A percentile compares a stretch with the other conserved stretches of the same genome.
Conservation (phyloP, 139 green algal genomes). For the Chlorella sp. region DNA sequence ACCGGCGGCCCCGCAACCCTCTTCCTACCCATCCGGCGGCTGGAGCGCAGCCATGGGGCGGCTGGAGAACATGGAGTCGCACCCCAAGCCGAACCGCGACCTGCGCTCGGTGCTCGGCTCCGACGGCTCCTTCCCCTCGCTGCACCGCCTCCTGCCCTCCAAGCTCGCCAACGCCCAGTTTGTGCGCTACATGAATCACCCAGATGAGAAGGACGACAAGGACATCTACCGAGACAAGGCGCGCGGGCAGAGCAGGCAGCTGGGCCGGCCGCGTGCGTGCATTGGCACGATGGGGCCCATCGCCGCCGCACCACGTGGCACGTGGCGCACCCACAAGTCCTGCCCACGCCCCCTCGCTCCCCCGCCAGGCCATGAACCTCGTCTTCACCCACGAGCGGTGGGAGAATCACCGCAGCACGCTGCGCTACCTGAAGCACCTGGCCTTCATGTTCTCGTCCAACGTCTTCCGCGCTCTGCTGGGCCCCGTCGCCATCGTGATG, state of each 20-base stretch:
- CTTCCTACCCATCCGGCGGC: too few species aligned
- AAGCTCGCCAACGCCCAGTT: conserved; percentile 12
- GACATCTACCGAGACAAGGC: conserved; percentile 24
- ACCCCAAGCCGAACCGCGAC: too few species aligned
- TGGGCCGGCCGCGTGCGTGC: neutral
- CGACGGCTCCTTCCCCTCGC: neutral
- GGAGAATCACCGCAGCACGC: conserved; percentile 30
- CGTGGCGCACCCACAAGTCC: too few species aligned
- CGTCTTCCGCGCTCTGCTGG: conserved; percentile 29
- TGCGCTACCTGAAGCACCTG: conserved; percentile 41
- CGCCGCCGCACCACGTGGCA: too few species aligned
- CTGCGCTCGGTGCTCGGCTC: neutral
- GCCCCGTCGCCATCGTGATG: conserved; percentile 28
- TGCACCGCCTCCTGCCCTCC: neutral
- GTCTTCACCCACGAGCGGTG: conserved; percentile 44
- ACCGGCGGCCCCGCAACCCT: too few species aligned
- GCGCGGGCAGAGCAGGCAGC: neutral
- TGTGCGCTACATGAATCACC: conserved; percentile 13
- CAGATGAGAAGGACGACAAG: conserved; percentile 6
- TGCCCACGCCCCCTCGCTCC: neutral
- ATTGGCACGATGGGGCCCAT: too few species aligned
- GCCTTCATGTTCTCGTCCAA: conserved; percentile 36
- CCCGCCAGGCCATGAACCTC: conserved; percentile 3
- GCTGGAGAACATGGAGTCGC: neutral
- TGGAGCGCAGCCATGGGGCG: neutral